Evolutionary conservation across 2,329 filamentous ascomycete species (phyloP).

Genomic region (Pyrenophora tritici-repentis): DNA sequence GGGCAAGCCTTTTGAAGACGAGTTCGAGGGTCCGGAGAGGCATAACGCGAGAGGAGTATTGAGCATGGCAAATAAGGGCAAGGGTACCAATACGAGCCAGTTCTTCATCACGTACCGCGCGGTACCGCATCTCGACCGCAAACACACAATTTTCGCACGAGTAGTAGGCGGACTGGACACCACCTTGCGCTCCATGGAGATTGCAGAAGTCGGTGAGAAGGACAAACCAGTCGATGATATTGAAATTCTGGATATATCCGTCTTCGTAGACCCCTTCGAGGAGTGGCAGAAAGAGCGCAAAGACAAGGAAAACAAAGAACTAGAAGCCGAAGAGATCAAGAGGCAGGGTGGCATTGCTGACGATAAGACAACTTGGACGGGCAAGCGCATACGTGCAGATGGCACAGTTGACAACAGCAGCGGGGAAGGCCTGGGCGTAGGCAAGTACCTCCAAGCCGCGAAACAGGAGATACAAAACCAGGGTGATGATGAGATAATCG

Average conservation of each 20-base stretch:
- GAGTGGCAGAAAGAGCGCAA: slow-evolving; percentile 77
- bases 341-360: slow-evolving; percentile 77
- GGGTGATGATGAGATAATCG: slow-evolving; percentile 64
- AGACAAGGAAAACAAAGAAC: slow-evolving; percentile 62
- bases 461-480: slow-evolving; percentile 43
- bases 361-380: slow-evolving; percentile 92
- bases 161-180: slow-evolving; percentile 77
- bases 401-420: slow-evolving; percentile 61
- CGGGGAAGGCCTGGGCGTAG: slow-evolving; percentile 64
- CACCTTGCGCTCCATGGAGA: slow-evolving; percentile 76
- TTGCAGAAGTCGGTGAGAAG: slow-evolving; percentile 72
- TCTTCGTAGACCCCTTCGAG: slow-evolving; percentile 93
- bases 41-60: slow-evolving; percentile 80
- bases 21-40: slow-evolving; percentile 86
- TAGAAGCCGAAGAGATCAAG: slow-evolving; percentile 67
- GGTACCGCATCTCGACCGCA: slow-evolving; percentile 83
- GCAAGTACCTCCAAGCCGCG: slow-evolving; percentile 80
- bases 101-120: slow-evolving; percentile 92
- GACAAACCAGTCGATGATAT: slow-evolving; percentile 80
- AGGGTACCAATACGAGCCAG: slow-evolving; percentile 94
- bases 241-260: slow-evolving; percentile 77
- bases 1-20: slow-evolving; percentile 93
- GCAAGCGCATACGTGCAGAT: slow-evolving; percentile 78
- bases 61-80: slow-evolving; percentile 98
- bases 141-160: slow-evolving; percentile 95